These are phyloP conservation scores for Salix exigua DNA, from an alignment of 345 rosid species.

Conservation along the genomic window DNA sequence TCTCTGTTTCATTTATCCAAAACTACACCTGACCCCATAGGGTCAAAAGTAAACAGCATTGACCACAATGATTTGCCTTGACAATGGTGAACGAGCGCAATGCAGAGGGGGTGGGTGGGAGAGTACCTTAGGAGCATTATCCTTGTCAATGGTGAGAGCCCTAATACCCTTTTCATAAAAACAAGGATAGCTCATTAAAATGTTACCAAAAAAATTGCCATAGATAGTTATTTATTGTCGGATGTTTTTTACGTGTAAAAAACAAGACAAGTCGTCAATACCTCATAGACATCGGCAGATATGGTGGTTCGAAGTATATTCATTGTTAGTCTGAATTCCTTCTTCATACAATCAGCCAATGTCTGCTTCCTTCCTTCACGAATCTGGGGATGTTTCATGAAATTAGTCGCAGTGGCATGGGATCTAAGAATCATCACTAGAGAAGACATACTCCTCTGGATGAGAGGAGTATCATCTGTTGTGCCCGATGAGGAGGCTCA, in stretches of 20 bases:
- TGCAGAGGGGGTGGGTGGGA: background rate
- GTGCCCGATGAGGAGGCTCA: background rate
- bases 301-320: constrained; percentile 56
- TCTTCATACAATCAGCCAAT: constrained; percentile 64
- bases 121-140: constrained; percentile 83
- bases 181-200: background rate
- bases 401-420: background rate
- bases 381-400: constrained; percentile 38
- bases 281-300: constrained; percentile 88
- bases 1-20: background rate
- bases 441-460: no score
- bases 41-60: background rate
- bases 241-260: background rate
- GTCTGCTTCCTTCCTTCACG: constrained; percentile 81
- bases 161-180: constrained; percentile 66
- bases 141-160: constrained; percentile 86
- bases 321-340: constrained; percentile 75
- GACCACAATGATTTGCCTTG: background rate
- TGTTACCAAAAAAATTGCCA: background rate
- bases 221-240: background rate
- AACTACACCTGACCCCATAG: background rate
- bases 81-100: no score
- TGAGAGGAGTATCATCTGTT: background rate
- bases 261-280: constrained; percentile 5
- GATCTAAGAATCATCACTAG: background rate